A percentile compares a stretch with the other conserved stretches of the same genome.
These are phyloP conservation scores for Ceratocystis huliohia DNA, from an alignment of 2,329 filamentous ascomycete species.

Conservation along the genomic window DNA sequence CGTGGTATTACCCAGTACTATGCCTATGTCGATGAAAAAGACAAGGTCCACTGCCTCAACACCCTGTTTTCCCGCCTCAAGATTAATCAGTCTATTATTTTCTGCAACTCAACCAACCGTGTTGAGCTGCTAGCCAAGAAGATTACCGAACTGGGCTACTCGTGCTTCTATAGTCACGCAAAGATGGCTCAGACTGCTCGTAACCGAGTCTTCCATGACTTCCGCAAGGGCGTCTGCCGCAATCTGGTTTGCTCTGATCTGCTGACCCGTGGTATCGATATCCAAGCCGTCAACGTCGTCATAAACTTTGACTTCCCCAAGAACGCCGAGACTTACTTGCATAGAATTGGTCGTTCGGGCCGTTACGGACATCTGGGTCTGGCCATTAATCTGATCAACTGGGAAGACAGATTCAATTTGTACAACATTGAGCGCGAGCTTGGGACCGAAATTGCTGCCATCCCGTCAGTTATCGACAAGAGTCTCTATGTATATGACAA, in stretches of 20 bases:
- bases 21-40: slow-evolving; percentile 97
- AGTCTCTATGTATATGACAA: slow-evolving; percentile 96
- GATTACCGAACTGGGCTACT: slow-evolving; percentile 97
- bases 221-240: slow-evolving; percentile 92
- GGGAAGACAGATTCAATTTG: slow-evolving; percentile 96
- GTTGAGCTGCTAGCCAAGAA: slow-evolving; percentile 97
- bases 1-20: slow-evolving; percentile 99
- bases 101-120: slow-evolving; percentile 98
- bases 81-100: slow-evolving; percentile 99
- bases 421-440: slow-evolving; percentile 98
- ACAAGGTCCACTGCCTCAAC: slow-evolving; percentile 98
- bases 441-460: slow-evolving; percentile 95
- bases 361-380: slow-evolving; percentile 94
- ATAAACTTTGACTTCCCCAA: slow-evolving; percentile 99
- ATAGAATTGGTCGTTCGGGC: slow-evolving; percentile 94
- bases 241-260: slow-evolving; percentile 97
- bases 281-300: slow-evolving; percentile 97
- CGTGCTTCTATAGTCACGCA: slow-evolving; percentile 97
- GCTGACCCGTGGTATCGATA: slow-evolving; percentile 96
- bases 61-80: slow-evolving; percentile 97
- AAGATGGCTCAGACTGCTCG: slow-evolving; percentile 95
- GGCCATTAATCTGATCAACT: slow-evolving; percentile 98
- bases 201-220: slow-evolving; percentile 98
- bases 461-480: slow-evolving; percentile 89
- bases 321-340: slow-evolving; percentile 96